Base-by-base conservation (phyloP, 129 eudicot species). In the Smallanthus sonchifolius region DNA sequence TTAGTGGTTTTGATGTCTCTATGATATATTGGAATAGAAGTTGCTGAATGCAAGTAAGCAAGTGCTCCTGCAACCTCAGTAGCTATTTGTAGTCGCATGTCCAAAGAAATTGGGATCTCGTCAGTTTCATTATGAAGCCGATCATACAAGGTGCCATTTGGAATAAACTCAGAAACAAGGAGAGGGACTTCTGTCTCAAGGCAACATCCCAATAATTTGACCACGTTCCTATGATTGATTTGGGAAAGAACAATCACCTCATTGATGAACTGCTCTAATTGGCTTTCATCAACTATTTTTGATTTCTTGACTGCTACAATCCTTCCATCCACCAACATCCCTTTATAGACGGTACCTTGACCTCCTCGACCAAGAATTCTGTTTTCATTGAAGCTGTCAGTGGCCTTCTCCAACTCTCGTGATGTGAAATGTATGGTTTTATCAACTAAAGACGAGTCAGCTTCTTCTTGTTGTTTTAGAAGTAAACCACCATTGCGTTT, bases 351-450 rank as follows among this genome's bases (percentile, higher is more conserved):
- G 30, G 30, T 24, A 24, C 30, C 30, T 24, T 24, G 30, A 24
- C 30, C 30, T 24, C 30, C 30, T 24, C 30, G 30, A 24, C 30
- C 30, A 24, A 24, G 80, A 37, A 84, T 69, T 44, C 83, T 65
- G 19, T 54, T 77, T 15, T 81, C 72, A 17, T 68, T 81, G 71
- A 81, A 84, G 28, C 30, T n/a, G 64, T 77, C 83, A 3, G 85
- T 84, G 34, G 83, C 85, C 64, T 56, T 84, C 32, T 81, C 80
- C 40, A 84, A 38, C 47, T 84, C 86, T 4, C 48, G 30, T 3
- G 80, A 36, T 10, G 72, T 69, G 72, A 77, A 84, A 43, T 44
- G 73, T 60, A 54, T 55, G 24, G 83, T 68, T 54, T 74, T 81
- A 62, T 78, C 76, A 10, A 79, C 44, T 37, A 69, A 55, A 43